phyloP scores from a whole-genome alignment of 139 green algal species.

The Raphidocelis subcapitata region DNA sequence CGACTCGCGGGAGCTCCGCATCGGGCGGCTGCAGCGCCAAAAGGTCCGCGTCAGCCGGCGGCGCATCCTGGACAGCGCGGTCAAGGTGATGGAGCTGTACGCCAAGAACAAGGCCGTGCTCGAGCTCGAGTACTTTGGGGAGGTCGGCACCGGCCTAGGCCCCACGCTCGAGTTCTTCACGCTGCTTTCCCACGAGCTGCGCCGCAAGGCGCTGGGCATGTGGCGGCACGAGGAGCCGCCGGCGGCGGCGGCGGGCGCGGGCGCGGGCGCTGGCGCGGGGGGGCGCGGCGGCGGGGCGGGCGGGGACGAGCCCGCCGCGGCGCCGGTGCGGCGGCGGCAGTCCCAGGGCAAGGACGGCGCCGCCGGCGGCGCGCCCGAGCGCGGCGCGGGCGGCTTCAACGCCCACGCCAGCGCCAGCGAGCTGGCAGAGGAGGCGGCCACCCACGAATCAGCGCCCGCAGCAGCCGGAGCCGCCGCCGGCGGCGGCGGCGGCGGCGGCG shows the following conservation, averaged over 20 bases:
- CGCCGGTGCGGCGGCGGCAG: not conserved
- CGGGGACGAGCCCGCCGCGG: constrained; percentile 3
- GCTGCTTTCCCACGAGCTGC: constrained; percentile 90
- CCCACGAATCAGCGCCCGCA: constrained; percentile 7
- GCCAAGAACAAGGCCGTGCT: constrained; percentile 53
- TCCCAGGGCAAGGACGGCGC: not conserved
- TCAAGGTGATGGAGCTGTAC: constrained; percentile 82
- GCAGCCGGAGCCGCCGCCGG: too few species aligned
- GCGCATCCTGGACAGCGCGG: constrained; percentile 84
- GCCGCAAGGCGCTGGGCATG: constrained; percentile 71
- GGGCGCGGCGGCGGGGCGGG: not conserved
- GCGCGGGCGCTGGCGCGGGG: not conserved
- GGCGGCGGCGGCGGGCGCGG: too few species aligned
- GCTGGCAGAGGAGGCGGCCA: constrained; percentile 18
- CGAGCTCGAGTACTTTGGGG: constrained; percentile 94
- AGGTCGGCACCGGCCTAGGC: constrained; percentile 92
- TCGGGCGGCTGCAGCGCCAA: constrained; percentile 86
- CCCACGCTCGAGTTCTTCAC: constrained; percentile 99
- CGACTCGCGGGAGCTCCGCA: constrained; percentile 64
- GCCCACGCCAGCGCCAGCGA: too few species aligned
- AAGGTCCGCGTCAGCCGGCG: constrained; percentile 82
- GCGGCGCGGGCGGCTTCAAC: not conserved
- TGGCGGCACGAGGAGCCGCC: constrained; percentile 77
- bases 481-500: too few species aligned
- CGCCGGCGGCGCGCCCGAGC: not conserved